Conservation (phyloP, 2,329 filamentous ascomycete species). For the Colletotrichum limetticola region DNA sequence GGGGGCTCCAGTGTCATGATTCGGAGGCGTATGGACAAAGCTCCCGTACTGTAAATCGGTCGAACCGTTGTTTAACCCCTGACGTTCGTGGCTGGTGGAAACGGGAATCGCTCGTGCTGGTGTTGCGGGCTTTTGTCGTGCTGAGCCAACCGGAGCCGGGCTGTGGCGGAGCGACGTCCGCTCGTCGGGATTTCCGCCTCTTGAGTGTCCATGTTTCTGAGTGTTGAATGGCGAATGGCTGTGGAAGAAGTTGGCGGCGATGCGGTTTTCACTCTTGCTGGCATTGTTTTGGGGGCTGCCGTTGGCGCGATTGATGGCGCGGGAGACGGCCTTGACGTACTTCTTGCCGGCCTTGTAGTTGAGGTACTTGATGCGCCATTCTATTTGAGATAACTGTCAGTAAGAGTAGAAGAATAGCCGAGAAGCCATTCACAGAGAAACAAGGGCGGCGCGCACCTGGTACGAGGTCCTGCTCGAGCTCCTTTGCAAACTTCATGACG, state of each 20-base stretch:
- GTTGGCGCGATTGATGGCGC: slow-evolving; percentile 72
- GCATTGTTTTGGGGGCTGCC: slow-evolving; percentile 10
- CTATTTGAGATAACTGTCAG: slow-evolving; percentile 46
- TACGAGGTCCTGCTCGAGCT: slow-evolving; percentile 87
- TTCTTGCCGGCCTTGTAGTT: slow-evolving; percentile 98
- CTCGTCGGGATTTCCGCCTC: slow-evolving; percentile 35
- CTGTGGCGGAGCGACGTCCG: slow-evolving; percentile 38
- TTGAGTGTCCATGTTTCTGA: not conserved
- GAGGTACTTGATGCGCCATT: slow-evolving; percentile 95
- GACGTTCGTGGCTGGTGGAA: slow-evolving; percentile 46
- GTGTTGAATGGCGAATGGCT: slow-evolving; percentile 18
- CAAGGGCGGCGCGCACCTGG: slow-evolving; percentile 66
- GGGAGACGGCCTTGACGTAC: slow-evolving; percentile 83
- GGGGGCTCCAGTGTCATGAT: slow-evolving; percentile 40
- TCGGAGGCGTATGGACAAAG: slow-evolving; percentile 57
- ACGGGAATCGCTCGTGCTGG: slow-evolving; percentile 38
- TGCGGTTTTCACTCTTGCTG: slow-evolving; percentile 15
- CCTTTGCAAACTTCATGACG: slow-evolving; percentile 76
- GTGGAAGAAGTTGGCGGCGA: slow-evolving; percentile 5
- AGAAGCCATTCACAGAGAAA: not conserved
- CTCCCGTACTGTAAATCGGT: slow-evolving; percentile 63
- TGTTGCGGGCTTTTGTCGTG: slow-evolving; percentile 32
- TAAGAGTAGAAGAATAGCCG: not conserved
- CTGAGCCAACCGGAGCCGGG: slow-evolving; percentile 41
- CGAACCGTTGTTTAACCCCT: slow-evolving; percentile 51